Evolutionary conservation across 306 rosid species (phyloP), one percentile per base, ranked within the genome.

Genomic region (Castanospermum australe): DNA sequence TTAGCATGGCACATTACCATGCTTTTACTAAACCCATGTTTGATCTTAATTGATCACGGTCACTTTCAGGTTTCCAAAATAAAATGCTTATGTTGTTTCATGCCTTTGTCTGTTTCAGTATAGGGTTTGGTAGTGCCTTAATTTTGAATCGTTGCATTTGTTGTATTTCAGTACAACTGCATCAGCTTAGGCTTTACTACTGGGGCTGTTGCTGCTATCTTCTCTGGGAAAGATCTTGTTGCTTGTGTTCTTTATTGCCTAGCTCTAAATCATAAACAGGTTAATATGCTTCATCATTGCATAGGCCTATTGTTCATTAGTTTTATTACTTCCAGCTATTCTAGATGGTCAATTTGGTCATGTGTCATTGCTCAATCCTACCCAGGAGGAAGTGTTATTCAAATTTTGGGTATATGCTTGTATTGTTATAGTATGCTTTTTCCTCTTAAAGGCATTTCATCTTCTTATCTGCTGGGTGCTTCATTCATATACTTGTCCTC

Each of bases 251-350:
- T 94, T 0, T 92, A 89, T 84, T 81, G 91, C 86, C 88, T 94
- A 50, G 92, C 96, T 75, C 84, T 94, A 76, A 92, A 87, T 81
- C 97, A 92, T 82, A 94, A 94, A 72, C 96, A 94, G 96, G 98
- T 92, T 52, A 33, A 22, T 80, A 62, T 66, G 44, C 10, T 30
- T 61, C 1, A 4, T 69, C 21, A 15, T 52, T 47, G 54, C 45
- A 17, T 36, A 14, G 41, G 33, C 20, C 67, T 25, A 21, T 36
- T 64, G 30, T 67, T 72, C 59, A 13, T 64, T 65, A 64, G 17
- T 28, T 66, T 73, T 20, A 5, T 14, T 33, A 12, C 66, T 42
- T 44, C 25, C 38, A 41, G 61, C 67, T 62, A 28, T 69, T 41
- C 14, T 47, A 54, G 11, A 5, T 17, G n/a, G 61, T 60, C 45